Conservation (phyloP, 176 grass and related monocot genomes). For the Elaeis guineensis region DNA sequence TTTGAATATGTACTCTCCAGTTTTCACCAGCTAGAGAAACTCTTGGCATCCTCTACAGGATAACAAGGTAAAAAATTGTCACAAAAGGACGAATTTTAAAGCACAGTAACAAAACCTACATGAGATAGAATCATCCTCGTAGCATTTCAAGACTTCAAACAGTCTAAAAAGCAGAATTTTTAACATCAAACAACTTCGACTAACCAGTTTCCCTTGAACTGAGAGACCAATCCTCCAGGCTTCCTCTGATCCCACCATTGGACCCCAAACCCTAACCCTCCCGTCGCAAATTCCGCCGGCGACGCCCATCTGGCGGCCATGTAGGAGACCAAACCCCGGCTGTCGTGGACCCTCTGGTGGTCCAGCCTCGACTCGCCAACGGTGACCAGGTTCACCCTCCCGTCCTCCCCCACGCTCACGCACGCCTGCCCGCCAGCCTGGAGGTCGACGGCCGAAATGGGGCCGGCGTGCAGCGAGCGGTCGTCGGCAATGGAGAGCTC, state of each 20-base stretch:
- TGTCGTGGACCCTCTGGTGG: conserved; percentile 45
- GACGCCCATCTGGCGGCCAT: conserved; percentile 46
- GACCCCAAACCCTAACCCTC: conserved; percentile 41
- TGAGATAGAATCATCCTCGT: too few relatives aligned
- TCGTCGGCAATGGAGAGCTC: conserved; percentile 32
- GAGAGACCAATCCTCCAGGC: conserved; percentile 36
- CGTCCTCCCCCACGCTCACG: conserved; percentile 57
- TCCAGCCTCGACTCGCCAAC: conserved; percentile 36
- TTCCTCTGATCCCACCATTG: conserved; percentile 79
- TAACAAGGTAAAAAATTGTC: too few relatives aligned
- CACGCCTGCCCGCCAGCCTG: conserved; percentile 37
- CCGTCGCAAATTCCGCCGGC: conserved; percentile 55
- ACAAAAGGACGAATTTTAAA: too few relatives aligned
- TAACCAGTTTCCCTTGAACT: conserved; percentile 52
- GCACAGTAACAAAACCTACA: too few relatives aligned
- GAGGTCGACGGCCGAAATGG: conserved; percentile 42
- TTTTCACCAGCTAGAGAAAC: too few relatives aligned
- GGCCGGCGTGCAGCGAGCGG: conserved; percentile 44
- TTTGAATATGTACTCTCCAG: too few relatives aligned
- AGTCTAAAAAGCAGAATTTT: too few relatives aligned
- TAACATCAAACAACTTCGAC: conserved; percentile 2
- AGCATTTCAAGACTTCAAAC: too few relatives aligned
- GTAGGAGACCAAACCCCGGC: conserved; percentile 48
- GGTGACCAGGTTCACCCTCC: conserved; percentile 39
- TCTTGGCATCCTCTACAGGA: too few relatives aligned